Base-by-base conservation (phyloP, 495 filamentous ascomycete species). In the Terfezia boudieri region DNA sequence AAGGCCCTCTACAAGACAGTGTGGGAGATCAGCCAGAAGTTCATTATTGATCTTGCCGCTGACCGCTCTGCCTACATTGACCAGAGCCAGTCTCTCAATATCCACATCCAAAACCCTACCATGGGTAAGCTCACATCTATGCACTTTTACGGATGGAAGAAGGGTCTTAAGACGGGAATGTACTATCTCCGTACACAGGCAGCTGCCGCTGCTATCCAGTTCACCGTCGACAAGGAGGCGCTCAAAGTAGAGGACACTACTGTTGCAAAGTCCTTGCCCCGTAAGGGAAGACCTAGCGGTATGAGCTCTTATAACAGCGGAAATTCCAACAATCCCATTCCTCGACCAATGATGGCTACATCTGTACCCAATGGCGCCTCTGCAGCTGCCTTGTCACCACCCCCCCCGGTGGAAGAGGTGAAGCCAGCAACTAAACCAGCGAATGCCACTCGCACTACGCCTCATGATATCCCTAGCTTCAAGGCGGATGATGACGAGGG, bases 41-140 rank as follows among this genome's bases (percentile, higher is more conserved):
- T 77, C 36, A 86, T 98, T 60, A 76, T 98, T 38, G 83, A 95
- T 72, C 95, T 98, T 89, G 86, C 90, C 53, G 90, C 90, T 51
- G 90, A 98, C 67, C 87, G 90, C 67, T 90, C 90, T 67, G 90
- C 90, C 37, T 98, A 83, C 73, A 94, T 98, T 67, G 90, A 98
- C 64, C 90, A 98, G 74, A 94, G 86, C 36, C 90, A 98, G 69
- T 95, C 89, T 14, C 78, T 98, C 61, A 98, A 98, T 74, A 98
- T 98, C 60, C 90, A 98, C 73, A 83, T 98, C 76, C 93, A 88
- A 71, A 89, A 98, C 61, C 90, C 90, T 36, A 95, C 87, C 41
- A 96, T 95, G 86, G 90, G 90, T 70, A 98, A 98, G 79, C 86
- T 98, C 67, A 98, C 90, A 55, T 86, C 81, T 66, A 98, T 98